Conservation (phyloP, 2,329 filamentous ascomycete genomes). For the Diaporthe velutina region DNA sequence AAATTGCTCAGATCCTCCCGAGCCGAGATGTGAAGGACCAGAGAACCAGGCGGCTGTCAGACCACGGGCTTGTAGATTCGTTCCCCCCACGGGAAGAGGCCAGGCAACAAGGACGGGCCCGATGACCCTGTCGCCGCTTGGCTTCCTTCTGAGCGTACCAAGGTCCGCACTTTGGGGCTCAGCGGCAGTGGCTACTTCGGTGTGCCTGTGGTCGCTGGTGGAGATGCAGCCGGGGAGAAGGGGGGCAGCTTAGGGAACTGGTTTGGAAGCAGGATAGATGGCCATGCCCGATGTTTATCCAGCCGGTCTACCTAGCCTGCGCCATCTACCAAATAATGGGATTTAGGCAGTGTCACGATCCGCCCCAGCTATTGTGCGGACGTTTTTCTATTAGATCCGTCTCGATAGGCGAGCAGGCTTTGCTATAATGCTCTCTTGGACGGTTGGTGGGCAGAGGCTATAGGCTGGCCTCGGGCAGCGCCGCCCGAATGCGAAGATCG, state of each 20-base stretch:
- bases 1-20: slow-evolving; percentile 30
- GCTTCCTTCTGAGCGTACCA: slow-evolving; percentile 11
- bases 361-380: not conserved
- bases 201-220: not conserved
- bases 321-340: slow-evolving; percentile 21
- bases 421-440: not conserved
- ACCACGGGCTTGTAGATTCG: not conserved
- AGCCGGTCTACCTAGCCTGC: slow-evolving; percentile 26
- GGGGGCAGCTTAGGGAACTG: not conserved
- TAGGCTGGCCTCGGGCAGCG: not conserved
- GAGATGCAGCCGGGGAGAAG: not conserved
- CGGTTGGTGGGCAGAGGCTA: not conserved
- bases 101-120: slow-evolving; percentile 2
- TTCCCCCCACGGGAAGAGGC: not conserved
- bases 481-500: not conserved
- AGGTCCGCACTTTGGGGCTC: slow-evolving; percentile 7
- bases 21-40: slow-evolving; percentile 25
- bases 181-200: not conserved
- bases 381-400: not conserved
- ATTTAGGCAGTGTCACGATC: slow-evolving; percentile 15
- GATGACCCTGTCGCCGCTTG: not conserved
- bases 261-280: slow-evolving; percentile 19
- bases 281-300: slow-evolving; percentile 11
- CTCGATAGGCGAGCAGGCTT: slow-evolving; percentile 4
- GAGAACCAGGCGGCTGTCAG: slow-evolving; percentile 2